A percentile compares a stretch with the other conserved stretches of the same genome.
Evolutionary conservation across 768 basidiomycete species (phyloP).

Genomic region (Mrakia hoshinonis): DNA sequence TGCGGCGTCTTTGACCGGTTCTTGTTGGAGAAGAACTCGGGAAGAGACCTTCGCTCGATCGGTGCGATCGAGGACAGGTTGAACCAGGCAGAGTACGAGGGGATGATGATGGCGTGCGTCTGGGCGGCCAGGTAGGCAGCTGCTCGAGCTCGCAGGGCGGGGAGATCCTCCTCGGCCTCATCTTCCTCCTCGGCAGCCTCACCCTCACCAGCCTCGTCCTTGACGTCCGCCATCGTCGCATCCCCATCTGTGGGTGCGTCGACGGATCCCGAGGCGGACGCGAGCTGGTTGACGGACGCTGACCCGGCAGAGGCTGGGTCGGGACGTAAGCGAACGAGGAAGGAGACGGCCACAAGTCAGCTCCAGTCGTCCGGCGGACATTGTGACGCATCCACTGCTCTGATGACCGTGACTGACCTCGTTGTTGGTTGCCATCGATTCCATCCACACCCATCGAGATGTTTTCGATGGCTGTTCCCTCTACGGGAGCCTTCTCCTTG

Average conservation of each 20-base stretch:
- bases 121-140: slow-evolving; percentile 84
- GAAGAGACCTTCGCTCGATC: slow-evolving; percentile 81
- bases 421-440: background rate
- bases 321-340: background rate
- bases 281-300: slow-evolving; percentile 18
- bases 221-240: background rate
- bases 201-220: background rate
- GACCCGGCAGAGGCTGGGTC: background rate
- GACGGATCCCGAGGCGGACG: slow-evolving; percentile 12
- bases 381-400: too few species aligned
- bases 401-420: background rate
- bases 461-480: slow-evolving; percentile 2
- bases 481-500: slow-evolving; percentile 51
- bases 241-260: slow-evolving; percentile 4
- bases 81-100: slow-evolving; percentile 97
- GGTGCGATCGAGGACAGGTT: slow-evolving; percentile 87
- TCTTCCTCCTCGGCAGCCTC: slow-evolving; percentile 18
- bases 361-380: background rate
- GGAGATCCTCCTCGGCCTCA: slow-evolving; percentile 37
- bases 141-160: slow-evolving; percentile 74
- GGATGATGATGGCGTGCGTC: slow-evolving; percentile 92
- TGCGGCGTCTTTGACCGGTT: slow-evolving; percentile 91
- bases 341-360: background rate
- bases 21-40: slow-evolving; percentile 95
- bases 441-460: slow-evolving; percentile 6